phyloP scores from a whole-genome alignment of 2,329 filamentous ascomycete genomes.

The Domatiomyces globalis region DNA sequence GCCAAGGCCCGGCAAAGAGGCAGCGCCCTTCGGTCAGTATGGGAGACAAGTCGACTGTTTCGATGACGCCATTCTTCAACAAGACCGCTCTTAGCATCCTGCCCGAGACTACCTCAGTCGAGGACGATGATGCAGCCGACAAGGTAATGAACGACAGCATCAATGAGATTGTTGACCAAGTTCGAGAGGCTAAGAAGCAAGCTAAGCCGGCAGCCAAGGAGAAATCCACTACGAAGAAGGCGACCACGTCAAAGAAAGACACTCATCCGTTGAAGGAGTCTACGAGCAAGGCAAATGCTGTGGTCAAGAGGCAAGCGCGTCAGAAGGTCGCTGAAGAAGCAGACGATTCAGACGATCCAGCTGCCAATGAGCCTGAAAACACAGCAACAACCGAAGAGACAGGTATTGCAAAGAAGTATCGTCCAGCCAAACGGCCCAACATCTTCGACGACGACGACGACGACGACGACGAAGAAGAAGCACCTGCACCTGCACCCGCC shows the following conservation, averaged over 20 bases:
- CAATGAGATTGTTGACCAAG: constrained; percentile 8
- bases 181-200: constrained; percentile 4
- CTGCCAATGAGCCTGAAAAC: constrained; percentile 5
- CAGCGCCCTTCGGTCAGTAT: constrained; percentile 45
- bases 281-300: constrained; percentile 26
- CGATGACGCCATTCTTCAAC: constrained; percentile 86
- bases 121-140: constrained; percentile 15
- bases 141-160: constrained; percentile 4
- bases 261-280: constrained; percentile 24
- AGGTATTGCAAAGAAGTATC: constrained; percentile 47
- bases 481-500: background rate
- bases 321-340: constrained; percentile 20
- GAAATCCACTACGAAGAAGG: constrained; percentile 2
- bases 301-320: constrained; percentile 14
- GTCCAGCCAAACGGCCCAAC: constrained; percentile 46
- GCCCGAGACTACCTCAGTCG: constrained; percentile 28
- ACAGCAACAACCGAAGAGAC: background rate
- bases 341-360: constrained; percentile 6
- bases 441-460: constrained; percentile 62
- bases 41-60: constrained; percentile 83
- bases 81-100: constrained; percentile 47
- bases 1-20: constrained; percentile 40
- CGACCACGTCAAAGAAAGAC: constrained; percentile 1
- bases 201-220: constrained; percentile 4
- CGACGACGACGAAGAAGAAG: constrained; percentile 28